These are phyloP conservation scores for Mycena citricolor DNA, from an alignment of 1,284 basidiomycete genomes.

Conservation along the genomic window DNA sequence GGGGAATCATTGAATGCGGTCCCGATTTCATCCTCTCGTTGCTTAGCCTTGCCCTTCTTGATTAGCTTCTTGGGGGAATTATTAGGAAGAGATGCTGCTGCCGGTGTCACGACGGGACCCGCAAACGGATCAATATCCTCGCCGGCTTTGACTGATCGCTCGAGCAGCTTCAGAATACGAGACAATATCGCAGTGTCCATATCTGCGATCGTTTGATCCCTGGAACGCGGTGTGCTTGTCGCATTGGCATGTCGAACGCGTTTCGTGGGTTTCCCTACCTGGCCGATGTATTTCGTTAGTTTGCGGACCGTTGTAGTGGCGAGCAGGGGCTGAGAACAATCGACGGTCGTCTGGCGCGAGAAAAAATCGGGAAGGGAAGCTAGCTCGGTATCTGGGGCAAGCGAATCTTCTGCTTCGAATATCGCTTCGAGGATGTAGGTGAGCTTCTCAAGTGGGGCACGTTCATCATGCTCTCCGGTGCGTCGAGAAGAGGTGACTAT, in stretches of 20 bases:
- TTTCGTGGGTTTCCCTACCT: conserved; percentile 64
- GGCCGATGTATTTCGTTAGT: conserved; percentile 63
- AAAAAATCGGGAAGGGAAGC: conserved; percentile 60
- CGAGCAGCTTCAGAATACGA: conserved; percentile 72
- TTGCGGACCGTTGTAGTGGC: conserved; percentile 63
- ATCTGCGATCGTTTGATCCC: conserved; percentile 57
- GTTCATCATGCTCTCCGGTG: conserved; percentile 74
- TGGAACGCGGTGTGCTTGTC: conserved; percentile 45
- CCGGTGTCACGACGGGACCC: conserved; percentile 26
- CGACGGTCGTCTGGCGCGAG: conserved; percentile 58
- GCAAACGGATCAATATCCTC: conserved; percentile 74
- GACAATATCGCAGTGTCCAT: conserved; percentile 61
- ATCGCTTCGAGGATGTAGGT: conserved; percentile 73
- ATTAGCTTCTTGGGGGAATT: conserved; percentile 38
- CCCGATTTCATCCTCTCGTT: conserved; percentile 30
- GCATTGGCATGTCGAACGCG: conserved; percentile 49
- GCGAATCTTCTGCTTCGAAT: conserved; percentile 83
- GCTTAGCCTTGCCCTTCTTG: conserved; percentile 39
- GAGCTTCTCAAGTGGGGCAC: conserved; percentile 76
- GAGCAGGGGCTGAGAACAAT: conserved; percentile 60
- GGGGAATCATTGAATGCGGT: conserved; percentile 19
- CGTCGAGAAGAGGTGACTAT: conserved; percentile 50
- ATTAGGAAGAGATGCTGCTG: conserved; percentile 15
- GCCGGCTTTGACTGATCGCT: conserved; percentile 71
- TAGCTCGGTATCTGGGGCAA: conserved; percentile 63